phyloP scores from a whole-genome alignment of 345 rosid genomes.

The Populus pruinosa region DNA sequence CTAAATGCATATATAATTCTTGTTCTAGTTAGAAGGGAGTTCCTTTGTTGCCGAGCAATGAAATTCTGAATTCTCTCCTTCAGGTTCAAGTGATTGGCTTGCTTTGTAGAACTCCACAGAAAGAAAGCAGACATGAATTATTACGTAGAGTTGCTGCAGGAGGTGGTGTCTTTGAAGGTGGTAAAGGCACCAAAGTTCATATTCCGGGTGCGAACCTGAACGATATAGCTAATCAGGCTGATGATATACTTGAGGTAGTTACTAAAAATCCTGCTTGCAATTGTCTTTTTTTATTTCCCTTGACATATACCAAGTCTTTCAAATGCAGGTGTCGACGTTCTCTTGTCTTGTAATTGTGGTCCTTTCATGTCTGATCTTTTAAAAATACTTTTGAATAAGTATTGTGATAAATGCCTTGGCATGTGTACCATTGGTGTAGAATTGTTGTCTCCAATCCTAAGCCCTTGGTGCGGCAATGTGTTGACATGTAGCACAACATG shows the following conservation, averaged over 20 bases:
- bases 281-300: neutral
- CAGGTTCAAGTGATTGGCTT: conserved; percentile 94
- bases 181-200: conserved; percentile 74
- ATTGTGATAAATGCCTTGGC: too few species aligned
- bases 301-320: neutral
- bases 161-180: conserved; percentile 79
- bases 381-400: too few species aligned
- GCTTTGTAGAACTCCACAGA: conserved; percentile 84
- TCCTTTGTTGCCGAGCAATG: neutral
- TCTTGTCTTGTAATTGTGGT: too few species aligned
- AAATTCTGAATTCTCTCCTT: neutral
- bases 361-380: too few species aligned
- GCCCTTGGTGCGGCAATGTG: too few species aligned
- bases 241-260: conserved; percentile 82
- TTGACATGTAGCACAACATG: too few species aligned
- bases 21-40: conserved; percentile 3
- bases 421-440: too few species aligned
- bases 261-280: neutral
- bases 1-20: neutral
- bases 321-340: too few species aligned
- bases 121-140: conserved; percentile 85
- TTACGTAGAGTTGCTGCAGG: conserved; percentile 92
- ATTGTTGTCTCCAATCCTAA: too few species aligned
- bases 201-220: conserved; percentile 84
- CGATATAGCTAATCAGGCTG: conserved; percentile 90